phyloP scores from a whole-genome alignment of 2,329 filamentous ascomycete species.

The Epichloe sp. region DNA sequence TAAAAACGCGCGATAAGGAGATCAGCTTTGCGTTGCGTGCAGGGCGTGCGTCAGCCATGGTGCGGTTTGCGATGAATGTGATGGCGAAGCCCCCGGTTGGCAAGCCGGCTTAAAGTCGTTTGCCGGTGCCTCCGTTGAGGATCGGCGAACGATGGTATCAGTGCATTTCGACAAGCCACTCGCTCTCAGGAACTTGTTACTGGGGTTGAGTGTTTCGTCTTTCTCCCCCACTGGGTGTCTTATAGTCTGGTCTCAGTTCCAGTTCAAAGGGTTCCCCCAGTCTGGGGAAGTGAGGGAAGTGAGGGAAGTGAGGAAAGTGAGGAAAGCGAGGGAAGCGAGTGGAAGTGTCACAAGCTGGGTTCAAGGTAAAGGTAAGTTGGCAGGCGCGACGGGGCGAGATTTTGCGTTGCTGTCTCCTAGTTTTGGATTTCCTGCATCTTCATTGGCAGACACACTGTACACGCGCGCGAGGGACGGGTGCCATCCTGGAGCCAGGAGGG shows the following conservation, averaged over 20 bases:
- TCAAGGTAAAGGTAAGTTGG: neutral
- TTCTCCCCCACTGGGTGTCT: constrained; percentile 2
- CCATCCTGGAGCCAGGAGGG: neutral
- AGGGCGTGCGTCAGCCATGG: neutral
- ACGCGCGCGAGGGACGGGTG: neutral
- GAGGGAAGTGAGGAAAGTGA: neutral
- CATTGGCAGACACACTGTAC: constrained; percentile 5
- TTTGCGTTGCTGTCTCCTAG: neutral
- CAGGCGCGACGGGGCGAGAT: constrained; percentile 1
- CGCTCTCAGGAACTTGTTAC: neutral
- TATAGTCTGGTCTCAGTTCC: neutral
- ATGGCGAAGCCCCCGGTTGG: neutral
- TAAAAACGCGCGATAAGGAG: constrained; percentile 1
- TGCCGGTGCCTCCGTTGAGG: neutral
- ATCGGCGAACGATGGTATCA: neutral
- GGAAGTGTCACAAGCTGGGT: neutral
- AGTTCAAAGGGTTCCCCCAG: constrained; percentile 1
- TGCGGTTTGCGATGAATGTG: neutral
- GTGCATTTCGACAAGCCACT: constrained; percentile 1
- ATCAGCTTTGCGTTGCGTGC: neutral
- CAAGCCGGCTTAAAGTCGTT: neutral
- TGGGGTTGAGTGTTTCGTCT: constrained; percentile 1
- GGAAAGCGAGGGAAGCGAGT: neutral
- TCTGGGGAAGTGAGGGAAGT: constrained; percentile 3
- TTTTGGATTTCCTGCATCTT: no score